Evolutionary conservation across 345 rosid genomes (phyloP).

Genomic region (Psidium guajava): DNA sequence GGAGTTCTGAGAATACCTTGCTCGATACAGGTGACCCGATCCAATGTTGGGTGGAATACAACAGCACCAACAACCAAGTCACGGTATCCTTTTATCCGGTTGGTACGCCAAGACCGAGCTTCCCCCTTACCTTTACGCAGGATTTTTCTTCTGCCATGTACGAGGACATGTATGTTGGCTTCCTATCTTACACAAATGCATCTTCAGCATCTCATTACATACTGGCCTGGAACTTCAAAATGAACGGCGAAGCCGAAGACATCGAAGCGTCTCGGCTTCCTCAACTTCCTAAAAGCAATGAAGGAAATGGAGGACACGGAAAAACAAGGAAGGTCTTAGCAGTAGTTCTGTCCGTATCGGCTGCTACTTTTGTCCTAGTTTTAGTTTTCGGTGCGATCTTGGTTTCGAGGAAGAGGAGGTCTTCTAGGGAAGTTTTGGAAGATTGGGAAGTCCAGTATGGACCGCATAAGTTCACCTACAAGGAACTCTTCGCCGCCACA

Average conservation of each 20-base stretch:
- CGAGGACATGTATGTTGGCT: neutral
- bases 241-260: neutral
- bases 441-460: neutral
- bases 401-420: neutral
- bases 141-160: neutral
- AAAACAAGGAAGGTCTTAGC: neutral
- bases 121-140: neutral
- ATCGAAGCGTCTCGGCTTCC: neutral
- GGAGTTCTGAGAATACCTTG: neutral
- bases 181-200: neutral
- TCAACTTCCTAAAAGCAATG: neutral
- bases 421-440: neutral
- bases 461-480: slow-evolving; percentile 16
- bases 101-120: neutral
- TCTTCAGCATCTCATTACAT: neutral
- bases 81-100: neutral
- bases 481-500: slow-evolving; percentile 16
- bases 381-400: neutral
- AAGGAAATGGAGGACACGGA: neutral
- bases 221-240: neutral
- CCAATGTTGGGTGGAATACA: neutral
- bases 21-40: neutral
- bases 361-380: neutral
- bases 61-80: neutral
- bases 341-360: neutral